Conservation (phyloP, 2,329 filamentous ascomycete genomes). For the Arthrobotrys sinensis region DNA sequence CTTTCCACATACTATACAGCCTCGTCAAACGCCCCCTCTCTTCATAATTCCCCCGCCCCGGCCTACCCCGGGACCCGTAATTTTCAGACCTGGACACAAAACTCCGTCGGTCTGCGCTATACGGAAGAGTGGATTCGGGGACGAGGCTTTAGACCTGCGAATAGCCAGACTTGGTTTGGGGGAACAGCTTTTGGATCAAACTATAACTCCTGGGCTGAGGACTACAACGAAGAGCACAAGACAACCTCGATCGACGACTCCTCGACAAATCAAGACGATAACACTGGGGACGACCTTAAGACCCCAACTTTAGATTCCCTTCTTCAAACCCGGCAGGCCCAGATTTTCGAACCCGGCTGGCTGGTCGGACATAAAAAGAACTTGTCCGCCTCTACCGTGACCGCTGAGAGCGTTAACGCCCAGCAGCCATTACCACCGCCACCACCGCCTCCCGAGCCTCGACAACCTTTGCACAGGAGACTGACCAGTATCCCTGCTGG, state of each 20-base stretch:
- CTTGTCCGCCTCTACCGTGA: constrained; percentile 55
- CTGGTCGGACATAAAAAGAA: constrained; percentile 51
- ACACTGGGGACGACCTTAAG: constrained; percentile 49
- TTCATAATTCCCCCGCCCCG: constrained; percentile 50
- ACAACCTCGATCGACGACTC: constrained; percentile 48
- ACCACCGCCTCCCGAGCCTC: constrained; percentile 23
- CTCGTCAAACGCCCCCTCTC: constrained; percentile 57
- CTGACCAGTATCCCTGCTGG: constrained; percentile 54
- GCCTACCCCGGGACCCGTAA: constrained; percentile 33
- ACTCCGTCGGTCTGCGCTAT: constrained; percentile 46
- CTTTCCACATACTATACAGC: constrained; percentile 60
- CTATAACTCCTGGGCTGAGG: constrained; percentile 38
- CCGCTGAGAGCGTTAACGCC: constrained; percentile 51
- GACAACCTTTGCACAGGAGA: constrained; percentile 32
- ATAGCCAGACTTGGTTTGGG: constrained; percentile 58
- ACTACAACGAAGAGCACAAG: constrained; percentile 38
- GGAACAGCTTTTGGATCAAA: constrained; percentile 48
- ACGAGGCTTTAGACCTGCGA: constrained; percentile 57
- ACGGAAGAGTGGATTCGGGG: constrained; percentile 61
- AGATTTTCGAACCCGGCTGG: constrained; percentile 59
- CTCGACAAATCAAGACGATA: constrained; percentile 36
- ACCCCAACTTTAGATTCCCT: constrained; percentile 54
- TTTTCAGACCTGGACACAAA: constrained; percentile 54
- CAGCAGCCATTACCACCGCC: constrained; percentile 14
- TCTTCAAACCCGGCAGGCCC: constrained; percentile 39